phyloP scores from a whole-genome alignment of 371 early-diverging fungal species.

The Mucor saturninus region DNA sequence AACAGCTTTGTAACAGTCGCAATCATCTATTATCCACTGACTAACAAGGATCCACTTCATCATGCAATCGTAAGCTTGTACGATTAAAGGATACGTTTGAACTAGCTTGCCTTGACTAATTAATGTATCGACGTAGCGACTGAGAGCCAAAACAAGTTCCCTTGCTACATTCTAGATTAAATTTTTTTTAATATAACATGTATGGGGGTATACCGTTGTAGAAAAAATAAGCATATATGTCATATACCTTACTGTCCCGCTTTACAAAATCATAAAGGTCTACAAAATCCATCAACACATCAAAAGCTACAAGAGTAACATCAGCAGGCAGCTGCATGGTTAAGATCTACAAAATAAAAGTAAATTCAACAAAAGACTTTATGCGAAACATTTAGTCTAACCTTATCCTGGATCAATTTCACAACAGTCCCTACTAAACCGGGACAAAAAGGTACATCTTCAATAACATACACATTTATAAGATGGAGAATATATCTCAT shows the following conservation, averaged over 20 bases:
- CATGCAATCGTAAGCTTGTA: slow-evolving; percentile 78
- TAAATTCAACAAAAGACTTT: neutral
- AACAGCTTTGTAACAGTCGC: slow-evolving; percentile 69
- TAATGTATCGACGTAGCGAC: slow-evolving; percentile 72
- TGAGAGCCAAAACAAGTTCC: slow-evolving; percentile 72
- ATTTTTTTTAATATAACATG: neutral
- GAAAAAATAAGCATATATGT: no score
- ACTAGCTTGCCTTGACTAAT: slow-evolving; percentile 49
- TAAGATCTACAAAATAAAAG: slow-evolving; percentile 39
- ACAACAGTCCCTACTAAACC: slow-evolving; percentile 74
- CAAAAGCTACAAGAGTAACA: slow-evolving; percentile 73
- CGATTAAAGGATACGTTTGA: slow-evolving; percentile 63
- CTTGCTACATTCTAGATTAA: slow-evolving; percentile 63
- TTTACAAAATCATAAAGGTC: slow-evolving; percentile 70
- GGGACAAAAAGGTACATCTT: slow-evolving; percentile 79
- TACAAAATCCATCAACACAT: slow-evolving; percentile 70
- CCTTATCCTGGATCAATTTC: slow-evolving; percentile 73
- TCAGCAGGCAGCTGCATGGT: slow-evolving; percentile 70
- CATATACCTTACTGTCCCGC: slow-evolving; percentile 69
- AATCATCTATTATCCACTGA: slow-evolving; percentile 77
- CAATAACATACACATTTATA: slow-evolving; percentile 74
- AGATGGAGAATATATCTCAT: slow-evolving; percentile 71
- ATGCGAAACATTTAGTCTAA: slow-evolving; percentile 35
- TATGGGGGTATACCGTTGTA: neutral
- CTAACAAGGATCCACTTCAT: slow-evolving; percentile 76